Conservation (phyloP, 148 eudicot species). For the Arctostaphylos glauca region DNA sequence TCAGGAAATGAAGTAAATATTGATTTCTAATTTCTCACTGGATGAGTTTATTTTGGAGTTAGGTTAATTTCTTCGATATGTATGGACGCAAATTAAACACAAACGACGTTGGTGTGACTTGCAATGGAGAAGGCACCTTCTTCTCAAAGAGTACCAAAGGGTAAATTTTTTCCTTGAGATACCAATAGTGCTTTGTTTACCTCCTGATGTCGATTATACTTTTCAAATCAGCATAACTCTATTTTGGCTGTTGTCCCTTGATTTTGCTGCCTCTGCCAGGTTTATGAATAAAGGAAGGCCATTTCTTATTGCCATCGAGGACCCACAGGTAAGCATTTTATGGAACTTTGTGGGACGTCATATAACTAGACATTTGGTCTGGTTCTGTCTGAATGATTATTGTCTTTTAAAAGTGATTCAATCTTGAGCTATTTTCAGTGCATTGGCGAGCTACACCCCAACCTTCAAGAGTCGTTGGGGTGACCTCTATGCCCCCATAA, state of each 20-base stretch:
- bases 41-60: constrained; percentile 24
- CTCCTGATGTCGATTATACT: neutral
- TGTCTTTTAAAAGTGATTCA: neutral
- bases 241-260: constrained; percentile 10
- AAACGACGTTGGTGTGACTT: constrained; percentile 83
- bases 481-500: neutral
- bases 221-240: neutral
- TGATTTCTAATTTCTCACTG: neutral
- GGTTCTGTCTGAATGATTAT: neutral
- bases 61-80: constrained; percentile 88
- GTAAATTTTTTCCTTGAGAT: constrained; percentile 33
- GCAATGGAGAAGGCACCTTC: constrained; percentile 74
- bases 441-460: constrained; percentile 6
- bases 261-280: constrained; percentile 38
- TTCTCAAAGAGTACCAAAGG: constrained; percentile 69
- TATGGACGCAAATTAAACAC: constrained; percentile 89
- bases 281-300: constrained; percentile 52
- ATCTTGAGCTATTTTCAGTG: constrained; percentile 14
- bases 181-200: neutral
- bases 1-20: neutral
- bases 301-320: constrained; percentile 71
- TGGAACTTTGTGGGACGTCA: neutral
- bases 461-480: neutral
- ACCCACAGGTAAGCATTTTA: constrained; percentile 70
- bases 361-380: no score